These are phyloP conservation scores for Mycena polygramma DNA, from an alignment of 768 basidiomycete species.

Conservation along the genomic window DNA sequence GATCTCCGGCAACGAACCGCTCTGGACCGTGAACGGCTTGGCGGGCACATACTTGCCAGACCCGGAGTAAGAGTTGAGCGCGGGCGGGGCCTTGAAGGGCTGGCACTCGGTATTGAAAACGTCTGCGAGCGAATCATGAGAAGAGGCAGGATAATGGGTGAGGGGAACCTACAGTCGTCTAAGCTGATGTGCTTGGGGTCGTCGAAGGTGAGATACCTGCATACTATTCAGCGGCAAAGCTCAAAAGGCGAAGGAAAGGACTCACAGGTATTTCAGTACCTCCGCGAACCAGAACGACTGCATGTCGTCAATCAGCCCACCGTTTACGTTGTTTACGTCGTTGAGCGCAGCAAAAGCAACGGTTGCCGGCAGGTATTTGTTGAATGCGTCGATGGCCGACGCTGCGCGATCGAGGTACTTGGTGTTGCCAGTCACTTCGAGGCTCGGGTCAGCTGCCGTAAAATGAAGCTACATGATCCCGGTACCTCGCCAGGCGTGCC, in stretches of 20 bases:
- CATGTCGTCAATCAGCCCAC: conserved; percentile 69
- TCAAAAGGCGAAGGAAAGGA: background rate
- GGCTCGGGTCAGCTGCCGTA: background rate
- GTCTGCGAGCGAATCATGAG: conserved; percentile 33
- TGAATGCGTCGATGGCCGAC: conserved; percentile 69
- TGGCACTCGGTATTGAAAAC: conserved; percentile 67
- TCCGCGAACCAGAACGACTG: conserved; percentile 80
- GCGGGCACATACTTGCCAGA: conserved; percentile 1
- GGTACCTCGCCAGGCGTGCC: conserved; percentile 74
- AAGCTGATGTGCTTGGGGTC: conserved; percentile 60
- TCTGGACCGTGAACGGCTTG: conserved; percentile 26
- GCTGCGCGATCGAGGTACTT: conserved; percentile 78
- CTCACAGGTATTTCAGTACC: conserved; percentile 66
- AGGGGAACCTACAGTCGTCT: conserved; percentile 55
- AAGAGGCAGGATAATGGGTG: background rate
- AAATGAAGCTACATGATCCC: background rate
- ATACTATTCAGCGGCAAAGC: background rate
- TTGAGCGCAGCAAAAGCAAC: conserved; percentile 69
- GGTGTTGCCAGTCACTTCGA: conserved; percentile 68
- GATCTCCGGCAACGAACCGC: conserved; percentile 22
- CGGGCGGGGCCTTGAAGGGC: conserved; percentile 58
- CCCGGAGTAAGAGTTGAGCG: conserved; percentile 33
- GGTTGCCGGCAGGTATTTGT: conserved; percentile 58
- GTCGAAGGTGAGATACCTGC: conserved; percentile 46
- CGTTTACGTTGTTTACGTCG: conserved; percentile 63